Evolutionary conservation across 768 basidiomycete species (phyloP).

Genomic region (Trametes cingulata): DNA sequence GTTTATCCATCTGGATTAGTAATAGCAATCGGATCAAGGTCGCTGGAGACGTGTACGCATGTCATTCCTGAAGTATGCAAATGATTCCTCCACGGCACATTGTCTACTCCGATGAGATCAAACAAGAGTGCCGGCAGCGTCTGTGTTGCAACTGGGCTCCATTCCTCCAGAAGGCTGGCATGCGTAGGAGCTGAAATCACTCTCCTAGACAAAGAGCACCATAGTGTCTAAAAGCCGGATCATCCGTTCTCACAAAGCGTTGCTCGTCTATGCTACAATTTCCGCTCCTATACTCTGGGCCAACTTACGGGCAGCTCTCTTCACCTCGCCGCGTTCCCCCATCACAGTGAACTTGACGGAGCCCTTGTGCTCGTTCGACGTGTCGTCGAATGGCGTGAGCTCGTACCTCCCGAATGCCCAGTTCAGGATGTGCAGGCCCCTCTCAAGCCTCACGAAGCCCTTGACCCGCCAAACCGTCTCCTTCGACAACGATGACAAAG

Average conservation of each 20-base stretch:
- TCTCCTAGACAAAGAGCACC: too few species aligned
- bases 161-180: too few species aligned
- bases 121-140: too few species aligned
- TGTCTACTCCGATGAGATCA: too few species aligned
- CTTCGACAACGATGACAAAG: conserved; percentile 57
- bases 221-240: neutral
- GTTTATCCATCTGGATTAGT: too few species aligned
- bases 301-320: conserved; percentile 54
- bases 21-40: too few species aligned
- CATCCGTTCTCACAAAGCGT: neutral
- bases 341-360: conserved; percentile 78
- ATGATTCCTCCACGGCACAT: too few species aligned
- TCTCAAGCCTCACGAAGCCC: conserved; percentile 68
- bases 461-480: conserved; percentile 83
- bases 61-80: too few species aligned
- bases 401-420: conserved; percentile 94
- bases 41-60: neutral
- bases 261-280: conserved; percentile 28
- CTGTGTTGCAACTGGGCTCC: too few species aligned
- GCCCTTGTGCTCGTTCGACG: conserved; percentile 29
- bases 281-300: conserved; percentile 44
- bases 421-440: conserved; percentile 64
- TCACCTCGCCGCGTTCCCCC: conserved; percentile 86
- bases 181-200: too few species aligned
- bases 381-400: conserved; percentile 43